These are phyloP conservation scores for Cyclotella kingstonii DNA, from an alignment of 108 stramenopile genomes.

Conservation along the genomic window DNA sequence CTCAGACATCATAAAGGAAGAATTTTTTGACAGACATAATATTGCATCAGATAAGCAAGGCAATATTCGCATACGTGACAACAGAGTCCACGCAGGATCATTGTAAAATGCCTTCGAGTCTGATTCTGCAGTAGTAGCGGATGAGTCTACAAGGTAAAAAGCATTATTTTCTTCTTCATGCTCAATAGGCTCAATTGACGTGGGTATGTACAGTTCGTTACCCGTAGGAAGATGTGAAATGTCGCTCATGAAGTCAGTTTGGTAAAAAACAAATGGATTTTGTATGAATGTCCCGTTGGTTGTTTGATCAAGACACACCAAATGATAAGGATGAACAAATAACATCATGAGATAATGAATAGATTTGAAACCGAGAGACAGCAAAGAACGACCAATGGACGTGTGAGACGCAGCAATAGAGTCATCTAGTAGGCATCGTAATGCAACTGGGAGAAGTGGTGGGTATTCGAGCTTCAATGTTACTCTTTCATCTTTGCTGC, in stretches of 20 bases:
- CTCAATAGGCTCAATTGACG: conserved; percentile 37
- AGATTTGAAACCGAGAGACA: conserved; percentile 56
- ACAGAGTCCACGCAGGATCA: conserved; percentile 84
- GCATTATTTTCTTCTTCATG: conserved; percentile 40
- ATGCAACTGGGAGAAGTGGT: conserved; percentile 64
- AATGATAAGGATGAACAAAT: conserved; percentile 65
- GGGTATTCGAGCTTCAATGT: conserved; percentile 40
- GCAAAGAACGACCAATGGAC: conserved; percentile 41
- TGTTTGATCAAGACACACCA: conserved; percentile 29
- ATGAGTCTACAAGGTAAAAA: conserved; percentile 69
- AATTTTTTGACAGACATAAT: conserved; percentile 35
- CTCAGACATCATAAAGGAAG: conserved; percentile 19
- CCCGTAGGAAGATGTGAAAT: conserved; percentile 62
- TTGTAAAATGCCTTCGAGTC: conserved; percentile 76
- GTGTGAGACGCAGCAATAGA: conserved; percentile 34
- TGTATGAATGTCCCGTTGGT: background rate
- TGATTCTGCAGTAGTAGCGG: conserved; percentile 63
- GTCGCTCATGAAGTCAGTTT: conserved; percentile 67
- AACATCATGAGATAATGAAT: conserved; percentile 56
- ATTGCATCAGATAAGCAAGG: conserved; percentile 67
- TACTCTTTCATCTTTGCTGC: conserved; percentile 9
- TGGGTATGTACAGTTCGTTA: conserved; percentile 54
- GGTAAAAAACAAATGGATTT: conserved; percentile 38
- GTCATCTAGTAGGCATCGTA: conserved; percentile 80
- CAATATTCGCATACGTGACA: conserved; percentile 83